These are phyloP conservation scores for Ilyonectria mors-panacis DNA, from an alignment of 2,329 filamentous ascomycete genomes.

Conservation along the genomic window DNA sequence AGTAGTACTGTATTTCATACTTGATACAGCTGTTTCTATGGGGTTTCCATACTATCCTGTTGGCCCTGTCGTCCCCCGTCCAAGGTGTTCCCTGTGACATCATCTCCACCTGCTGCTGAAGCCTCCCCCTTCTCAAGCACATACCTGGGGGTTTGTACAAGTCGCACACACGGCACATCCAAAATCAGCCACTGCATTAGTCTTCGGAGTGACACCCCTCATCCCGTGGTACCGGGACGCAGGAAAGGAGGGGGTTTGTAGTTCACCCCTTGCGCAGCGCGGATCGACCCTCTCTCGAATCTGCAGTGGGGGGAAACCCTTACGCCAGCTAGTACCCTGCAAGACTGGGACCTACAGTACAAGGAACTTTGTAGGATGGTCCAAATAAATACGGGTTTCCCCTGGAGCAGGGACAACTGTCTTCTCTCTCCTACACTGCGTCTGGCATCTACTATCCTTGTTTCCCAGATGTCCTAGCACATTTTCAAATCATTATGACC, in stretches of 20 bases:
- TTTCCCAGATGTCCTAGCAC: background rate
- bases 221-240: background rate
- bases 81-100: slow-evolving; percentile 16
- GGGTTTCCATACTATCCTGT: background rate
- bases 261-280: slow-evolving; percentile 13
- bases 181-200: background rate
- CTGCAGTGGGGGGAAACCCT: background rate
- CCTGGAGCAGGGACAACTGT: background rate
- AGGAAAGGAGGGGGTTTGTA: slow-evolving; percentile 13
- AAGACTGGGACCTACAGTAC: background rate
- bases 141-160: background rate
- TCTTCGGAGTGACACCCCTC: background rate
- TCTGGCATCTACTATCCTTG: background rate
- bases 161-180: background rate
- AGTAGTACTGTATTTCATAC: background rate
- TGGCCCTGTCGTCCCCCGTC: background rate
- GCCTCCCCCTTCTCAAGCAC: background rate
- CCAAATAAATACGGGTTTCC: background rate
- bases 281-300: slow-evolving; percentile 11
- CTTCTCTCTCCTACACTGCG: background rate
- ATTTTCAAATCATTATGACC: background rate
- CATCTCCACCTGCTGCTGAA: slow-evolving; percentile 6
- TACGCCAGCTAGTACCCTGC: slow-evolving; percentile 1
- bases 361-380: background rate
- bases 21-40: background rate